phyloP scores from a whole-genome alignment of 306 rosid genomes.

The Vicia sativa region DNA sequence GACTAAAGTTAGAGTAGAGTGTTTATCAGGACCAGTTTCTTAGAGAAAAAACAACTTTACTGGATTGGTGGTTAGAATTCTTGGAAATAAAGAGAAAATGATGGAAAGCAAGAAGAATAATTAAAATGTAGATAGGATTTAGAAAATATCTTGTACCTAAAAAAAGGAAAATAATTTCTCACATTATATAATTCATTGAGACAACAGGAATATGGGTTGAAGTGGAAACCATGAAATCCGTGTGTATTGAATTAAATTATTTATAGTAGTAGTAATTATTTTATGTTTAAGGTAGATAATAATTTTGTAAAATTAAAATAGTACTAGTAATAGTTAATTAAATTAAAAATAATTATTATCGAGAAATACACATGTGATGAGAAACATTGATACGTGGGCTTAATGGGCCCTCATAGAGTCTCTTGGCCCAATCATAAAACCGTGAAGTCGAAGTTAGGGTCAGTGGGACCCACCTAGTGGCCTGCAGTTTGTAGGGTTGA shows the following conservation, averaged over 20 bases:
- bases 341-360: too few relatives aligned
- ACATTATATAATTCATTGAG: not conserved
- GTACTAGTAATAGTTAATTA: too few relatives aligned
- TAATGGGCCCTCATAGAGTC: not conserved
- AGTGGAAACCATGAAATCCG: not conserved
- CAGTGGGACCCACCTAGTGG: not conserved
- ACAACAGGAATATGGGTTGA: not conserved
- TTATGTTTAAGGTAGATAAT: too few relatives aligned
- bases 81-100: constrained; percentile 20
- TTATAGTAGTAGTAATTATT: too few relatives aligned
- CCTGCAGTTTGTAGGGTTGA: not conserved
- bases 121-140: not conserved
- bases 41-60: not conserved
- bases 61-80: constrained; percentile 16
- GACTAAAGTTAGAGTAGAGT: not conserved
- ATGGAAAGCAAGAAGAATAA: constrained; percentile 2
- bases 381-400: not conserved
- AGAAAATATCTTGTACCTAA: not conserved
- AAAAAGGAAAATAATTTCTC: too few relatives aligned
- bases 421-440: not conserved
- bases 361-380: not conserved
- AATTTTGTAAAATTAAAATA: too few relatives aligned
- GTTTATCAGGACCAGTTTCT: constrained; percentile 16
- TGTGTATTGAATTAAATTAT: not conserved
- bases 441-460: constrained; percentile 2